Conservation (phyloP, 2,329 filamentous ascomycete genomes). For the Fusarium humuli region DNA sequence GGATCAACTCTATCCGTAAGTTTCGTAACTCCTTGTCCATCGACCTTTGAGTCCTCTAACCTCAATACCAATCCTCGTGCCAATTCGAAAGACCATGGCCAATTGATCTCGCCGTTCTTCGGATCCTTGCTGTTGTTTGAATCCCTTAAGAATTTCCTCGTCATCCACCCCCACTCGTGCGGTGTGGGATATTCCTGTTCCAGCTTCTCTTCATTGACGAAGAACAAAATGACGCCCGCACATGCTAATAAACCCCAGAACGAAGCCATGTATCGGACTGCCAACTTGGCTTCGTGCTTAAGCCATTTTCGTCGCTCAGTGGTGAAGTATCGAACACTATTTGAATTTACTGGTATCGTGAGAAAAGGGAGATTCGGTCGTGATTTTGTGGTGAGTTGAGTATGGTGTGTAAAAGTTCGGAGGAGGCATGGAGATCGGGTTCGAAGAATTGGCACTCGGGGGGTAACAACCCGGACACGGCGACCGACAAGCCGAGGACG, state of each 20-base stretch:
- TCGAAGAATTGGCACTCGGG: slow-evolving; percentile 29
- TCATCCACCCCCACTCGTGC: slow-evolving; percentile 80
- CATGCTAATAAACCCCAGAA: slow-evolving; percentile 73
- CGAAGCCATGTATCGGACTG: slow-evolving; percentile 73
- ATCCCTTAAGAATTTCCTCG: slow-evolving; percentile 74
- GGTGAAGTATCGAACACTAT: slow-evolving; percentile 78
- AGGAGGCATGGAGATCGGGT: slow-evolving; percentile 38
- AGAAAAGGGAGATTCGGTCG: slow-evolving; percentile 61
- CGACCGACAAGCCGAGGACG: slow-evolving; percentile 55
- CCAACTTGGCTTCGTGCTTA: slow-evolving; percentile 76
- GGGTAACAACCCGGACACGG: slow-evolving; percentile 33
- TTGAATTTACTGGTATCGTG: slow-evolving; percentile 57
- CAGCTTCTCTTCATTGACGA: slow-evolving; percentile 77
- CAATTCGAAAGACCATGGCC: slow-evolving; percentile 73
- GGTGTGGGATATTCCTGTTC: slow-evolving; percentile 85
- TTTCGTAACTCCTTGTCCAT: slow-evolving; percentile 74
- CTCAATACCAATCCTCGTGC: slow-evolving; percentile 70
- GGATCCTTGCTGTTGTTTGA: slow-evolving; percentile 70
- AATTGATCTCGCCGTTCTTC: slow-evolving; percentile 69
- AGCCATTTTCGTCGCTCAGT: slow-evolving; percentile 80
- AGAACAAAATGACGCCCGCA: slow-evolving; percentile 70
- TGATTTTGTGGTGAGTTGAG: slow-evolving; percentile 48
- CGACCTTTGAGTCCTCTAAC: slow-evolving; percentile 75
- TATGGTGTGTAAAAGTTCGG: slow-evolving; percentile 46
- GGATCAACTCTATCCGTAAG: slow-evolving; percentile 71